Base-by-base conservation (phyloP, 768 basidiomycete genomes). In the Boletellus sp. region DNA sequence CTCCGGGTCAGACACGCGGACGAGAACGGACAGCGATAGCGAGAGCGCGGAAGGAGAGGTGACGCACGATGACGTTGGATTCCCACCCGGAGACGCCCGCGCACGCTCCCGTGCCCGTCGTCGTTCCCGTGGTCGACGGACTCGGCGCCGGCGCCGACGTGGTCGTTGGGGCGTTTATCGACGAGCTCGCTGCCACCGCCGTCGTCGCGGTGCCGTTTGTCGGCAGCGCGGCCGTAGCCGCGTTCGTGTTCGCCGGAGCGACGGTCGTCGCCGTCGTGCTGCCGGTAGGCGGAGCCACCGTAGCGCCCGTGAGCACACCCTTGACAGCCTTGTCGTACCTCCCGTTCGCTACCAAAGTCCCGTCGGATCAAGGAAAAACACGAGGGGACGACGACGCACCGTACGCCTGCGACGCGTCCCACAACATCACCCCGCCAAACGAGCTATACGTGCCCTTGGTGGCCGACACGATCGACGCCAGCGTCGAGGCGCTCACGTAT, bases 321-420 rank as follows among this genome's bases (percentile, higher is more conserved):
- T 79, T 80, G 48, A 71, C 66, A 20, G 72, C 68, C 23, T 57
- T 26, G 42, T 78, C 77, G 47, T 60, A 78, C 34, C 75, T 65
- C 22, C 62, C 66, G 52, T 78, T 79, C 7, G 76, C 76, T 71
- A 43, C 12, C 28, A 6, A 17, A 6, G 7, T 26, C 7, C n/a
- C 7, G 16, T 9, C 9, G 36, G 4, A 32, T 43, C 32, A 35
- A n/a, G 7, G 26, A 12, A 26, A 16, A 17, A 51, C 57, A 34
- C n/a, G 28, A 13, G 12, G n/a, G n/a, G n/a, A n/a, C n/a, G n/a
- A 22, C 16, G 20, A 51, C 56, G n/a, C 12, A 77, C 76, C 63
- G 33, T 72, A 70, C 4, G 77, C 77, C 61, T 77, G 72, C 8
- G 73, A 77, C 3, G 68, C 71, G 50, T 76, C 76, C 73, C 73